Conservation (phyloP, 352 stramenopile genomes). For the Phytophthora sansomeana region DNA sequence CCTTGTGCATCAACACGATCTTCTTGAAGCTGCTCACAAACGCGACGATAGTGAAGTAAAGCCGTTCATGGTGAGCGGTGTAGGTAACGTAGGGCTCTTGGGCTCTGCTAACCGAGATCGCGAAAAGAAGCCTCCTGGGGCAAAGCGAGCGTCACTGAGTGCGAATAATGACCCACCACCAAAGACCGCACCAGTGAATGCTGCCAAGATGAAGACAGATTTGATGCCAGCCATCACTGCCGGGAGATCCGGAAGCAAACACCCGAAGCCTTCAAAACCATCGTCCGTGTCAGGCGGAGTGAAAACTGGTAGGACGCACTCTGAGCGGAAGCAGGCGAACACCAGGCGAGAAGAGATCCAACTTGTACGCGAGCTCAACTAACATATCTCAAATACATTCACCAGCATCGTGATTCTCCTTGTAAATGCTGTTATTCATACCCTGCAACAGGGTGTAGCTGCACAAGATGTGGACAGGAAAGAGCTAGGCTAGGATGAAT, state of each 20-base stretch:
- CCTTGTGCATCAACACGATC: slow-evolving; percentile 58
- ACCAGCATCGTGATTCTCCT: slow-evolving; percentile 7
- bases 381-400: slow-evolving; percentile 34
- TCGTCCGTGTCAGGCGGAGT: slow-evolving; percentile 7
- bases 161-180: slow-evolving; percentile 21
- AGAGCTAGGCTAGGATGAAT: slow-evolving; percentile 16
- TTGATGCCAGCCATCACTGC: slow-evolving; percentile 28
- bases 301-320: slow-evolving; percentile 28
- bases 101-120: slow-evolving; percentile 22
- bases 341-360: slow-evolving; percentile 61
- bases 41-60: slow-evolving; percentile 18
- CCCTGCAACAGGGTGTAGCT: slow-evolving; percentile 1
- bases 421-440: slow-evolving; percentile 18
- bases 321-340: slow-evolving; percentile 55
- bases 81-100: slow-evolving; percentile 67
- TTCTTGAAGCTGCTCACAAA: slow-evolving; percentile 32
- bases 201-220: slow-evolving; percentile 36
- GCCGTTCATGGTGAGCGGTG: slow-evolving; percentile 56
- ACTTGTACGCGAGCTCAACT: slow-evolving; percentile 63
- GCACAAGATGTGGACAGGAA: background rate
- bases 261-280: slow-evolving; percentile 13
- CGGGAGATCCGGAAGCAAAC: slow-evolving; percentile 9
- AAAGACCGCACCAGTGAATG: slow-evolving; percentile 20
- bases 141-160: slow-evolving; percentile 26
- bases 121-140: slow-evolving; percentile 35